Conservation (phyloP, 768 basidiomycete species). For the Serendipita sp. region DNA sequence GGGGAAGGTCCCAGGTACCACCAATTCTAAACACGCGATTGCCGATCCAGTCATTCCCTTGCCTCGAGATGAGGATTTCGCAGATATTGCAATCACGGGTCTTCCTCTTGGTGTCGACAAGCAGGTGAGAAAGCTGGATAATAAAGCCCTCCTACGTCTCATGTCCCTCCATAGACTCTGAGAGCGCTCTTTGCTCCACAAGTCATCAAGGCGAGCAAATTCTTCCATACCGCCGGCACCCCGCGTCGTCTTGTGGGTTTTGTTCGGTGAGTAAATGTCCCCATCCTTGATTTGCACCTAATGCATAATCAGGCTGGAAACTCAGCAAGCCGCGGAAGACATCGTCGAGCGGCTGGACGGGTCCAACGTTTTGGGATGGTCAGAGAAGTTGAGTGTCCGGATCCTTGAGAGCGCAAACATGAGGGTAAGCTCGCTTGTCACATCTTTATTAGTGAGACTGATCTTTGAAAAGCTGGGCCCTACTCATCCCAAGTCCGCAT, state of each 20-base stretch:
- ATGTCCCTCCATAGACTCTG: conserved; percentile 31
- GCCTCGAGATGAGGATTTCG: conserved; percentile 2
- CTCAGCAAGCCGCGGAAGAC: conserved; percentile 55
- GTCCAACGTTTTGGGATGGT: conserved; percentile 62
- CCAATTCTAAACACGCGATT: conserved; percentile 29
- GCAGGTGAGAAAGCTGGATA: conserved; percentile 24
- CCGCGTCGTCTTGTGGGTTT: conserved; percentile 71
- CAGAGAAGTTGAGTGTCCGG: conserved; percentile 25
- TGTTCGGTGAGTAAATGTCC: conserved; percentile 37
- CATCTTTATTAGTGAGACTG: too few species aligned
- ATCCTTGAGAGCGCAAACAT: neutral
- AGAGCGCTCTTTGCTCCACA: conserved; percentile 50
- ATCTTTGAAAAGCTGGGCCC: neutral
- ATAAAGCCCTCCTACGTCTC: neutral
- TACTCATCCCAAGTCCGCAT: neutral
- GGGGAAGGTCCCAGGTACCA: conserved; percentile 59
- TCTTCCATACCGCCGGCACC: conserved; percentile 64
- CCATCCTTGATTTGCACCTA: neutral
- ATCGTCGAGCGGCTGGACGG: conserved; percentile 65
- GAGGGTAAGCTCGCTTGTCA: neutral
- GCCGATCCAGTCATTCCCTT: conserved; percentile 13
- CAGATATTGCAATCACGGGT: conserved; percentile 18
- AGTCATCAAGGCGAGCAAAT: conserved; percentile 55
- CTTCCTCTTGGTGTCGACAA: conserved; percentile 57
- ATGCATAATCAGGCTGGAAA: conserved; percentile 38